Conservation (phyloP, 768 basidiomycete genomes). For the Lyophyllum atratum region DNA sequence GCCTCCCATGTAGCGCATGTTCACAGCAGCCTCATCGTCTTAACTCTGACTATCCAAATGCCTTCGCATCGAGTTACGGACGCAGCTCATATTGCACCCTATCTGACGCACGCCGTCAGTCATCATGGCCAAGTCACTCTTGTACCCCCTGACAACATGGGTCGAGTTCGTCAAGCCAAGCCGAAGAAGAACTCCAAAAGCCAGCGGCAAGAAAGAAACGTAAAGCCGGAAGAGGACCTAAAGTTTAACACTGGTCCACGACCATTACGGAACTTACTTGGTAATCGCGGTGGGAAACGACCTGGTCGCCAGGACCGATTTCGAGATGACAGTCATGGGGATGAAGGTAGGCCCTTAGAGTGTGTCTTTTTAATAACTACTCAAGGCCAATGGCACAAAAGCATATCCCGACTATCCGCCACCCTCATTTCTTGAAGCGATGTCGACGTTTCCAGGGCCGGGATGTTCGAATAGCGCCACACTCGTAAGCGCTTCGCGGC, state of each 20-base stretch:
- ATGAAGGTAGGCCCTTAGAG: slow-evolving; percentile 23
- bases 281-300: slow-evolving; percentile 29
- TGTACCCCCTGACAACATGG: slow-evolving; percentile 52
- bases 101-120: slow-evolving; percentile 56
- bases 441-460: slow-evolving; percentile 44
- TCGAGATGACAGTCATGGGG: slow-evolving; percentile 17
- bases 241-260: slow-evolving; percentile 47
- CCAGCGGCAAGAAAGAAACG: slow-evolving; percentile 39
- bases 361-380: background rate
- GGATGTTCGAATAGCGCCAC: slow-evolving; percentile 40
- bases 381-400: slow-evolving; percentile 23
- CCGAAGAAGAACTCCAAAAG: slow-evolving; percentile 41
- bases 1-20: slow-evolving; percentile 44
- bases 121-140: slow-evolving; percentile 55
- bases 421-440: slow-evolving; percentile 75
- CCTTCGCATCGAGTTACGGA: slow-evolving; percentile 47
- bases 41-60: slow-evolving; percentile 42
- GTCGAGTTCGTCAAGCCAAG: slow-evolving; percentile 46
- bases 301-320: slow-evolving; percentile 28
- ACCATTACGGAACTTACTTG: slow-evolving; percentile 23
- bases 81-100: slow-evolving; percentile 56
- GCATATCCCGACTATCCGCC: slow-evolving; percentile 68
- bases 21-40: slow-evolving; percentile 30
- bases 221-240: slow-evolving; percentile 45
- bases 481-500: slow-evolving; percentile 27